These are phyloP conservation scores for Lyophyllum shimeji DNA, from an alignment of 768 basidiomycete genomes.

Conservation along the genomic window DNA sequence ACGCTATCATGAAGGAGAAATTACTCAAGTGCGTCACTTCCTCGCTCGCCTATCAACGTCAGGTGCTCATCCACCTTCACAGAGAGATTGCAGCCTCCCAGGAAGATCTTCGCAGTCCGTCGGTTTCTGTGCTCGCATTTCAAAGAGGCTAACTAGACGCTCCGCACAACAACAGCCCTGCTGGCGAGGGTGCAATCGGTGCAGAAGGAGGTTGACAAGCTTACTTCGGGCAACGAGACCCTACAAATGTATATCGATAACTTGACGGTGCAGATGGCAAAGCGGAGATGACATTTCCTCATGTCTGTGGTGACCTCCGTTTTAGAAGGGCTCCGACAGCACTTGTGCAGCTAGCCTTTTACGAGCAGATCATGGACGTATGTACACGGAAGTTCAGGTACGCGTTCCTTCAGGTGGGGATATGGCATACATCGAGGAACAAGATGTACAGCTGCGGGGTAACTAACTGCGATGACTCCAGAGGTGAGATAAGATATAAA, in stretches of 20 bases:
- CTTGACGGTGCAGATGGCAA: slow-evolving; percentile 84
- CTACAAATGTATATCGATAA: slow-evolving; percentile 91
- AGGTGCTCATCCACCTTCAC: slow-evolving; percentile 3
- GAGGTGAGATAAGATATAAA: neutral
- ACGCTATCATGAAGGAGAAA: slow-evolving; percentile 76
- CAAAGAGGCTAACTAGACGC: neutral
- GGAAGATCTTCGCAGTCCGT: slow-evolving; percentile 72
- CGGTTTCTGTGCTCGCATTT: neutral
- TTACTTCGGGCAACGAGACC: slow-evolving; percentile 76
- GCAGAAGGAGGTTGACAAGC: slow-evolving; percentile 79
- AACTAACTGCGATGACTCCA: slow-evolving; percentile 1
- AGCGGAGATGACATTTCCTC: slow-evolving; percentile 51
- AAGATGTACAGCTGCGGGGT: slow-evolving; percentile 6
- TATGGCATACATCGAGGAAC: neutral
- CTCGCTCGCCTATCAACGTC: neutral
- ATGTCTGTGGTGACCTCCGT: neutral
- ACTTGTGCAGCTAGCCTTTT: neutral
- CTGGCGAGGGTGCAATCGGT: slow-evolving; percentile 64
- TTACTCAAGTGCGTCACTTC: slow-evolving; percentile 63
- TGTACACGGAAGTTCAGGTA: neutral
- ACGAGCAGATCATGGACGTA: neutral
- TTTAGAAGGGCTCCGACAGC: neutral
- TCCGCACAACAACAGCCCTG: slow-evolving; percentile 45
- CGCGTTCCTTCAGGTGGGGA: neutral
- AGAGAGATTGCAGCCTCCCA: slow-evolving; percentile 80